phyloP scores from a whole-genome alignment of 176 grass and related monocot species.

The Elaeis guineensis region DNA sequence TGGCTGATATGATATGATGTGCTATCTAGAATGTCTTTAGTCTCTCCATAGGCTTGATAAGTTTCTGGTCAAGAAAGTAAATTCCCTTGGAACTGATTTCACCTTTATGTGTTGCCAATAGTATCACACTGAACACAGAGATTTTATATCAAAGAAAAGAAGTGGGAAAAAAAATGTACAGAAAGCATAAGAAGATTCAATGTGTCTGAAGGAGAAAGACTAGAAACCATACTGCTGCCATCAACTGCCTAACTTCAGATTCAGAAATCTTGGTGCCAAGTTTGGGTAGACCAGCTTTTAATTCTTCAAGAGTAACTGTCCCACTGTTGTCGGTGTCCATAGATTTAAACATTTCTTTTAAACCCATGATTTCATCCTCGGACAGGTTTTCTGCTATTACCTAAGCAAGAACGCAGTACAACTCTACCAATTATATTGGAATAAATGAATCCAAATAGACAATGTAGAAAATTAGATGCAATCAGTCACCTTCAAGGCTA shows the following conservation, averaged over 20 bases:
- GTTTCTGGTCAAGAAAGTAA: no score
- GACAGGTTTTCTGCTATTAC: conserved; percentile 18
- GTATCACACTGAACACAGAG: not conserved
- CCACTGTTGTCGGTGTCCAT: conserved; percentile 21
- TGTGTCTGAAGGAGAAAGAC: not conserved
- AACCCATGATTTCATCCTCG: conserved; percentile 22
- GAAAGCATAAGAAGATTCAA: not conserved
- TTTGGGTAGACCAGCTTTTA: conserved; percentile 13
- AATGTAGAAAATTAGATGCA: not conserved
- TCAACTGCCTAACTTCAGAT: conserved; percentile 14
- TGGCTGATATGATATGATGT: no score
- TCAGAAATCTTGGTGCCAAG: conserved; percentile 16
- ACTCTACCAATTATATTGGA: not conserved
- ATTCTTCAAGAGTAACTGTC: conserved; percentile 12
- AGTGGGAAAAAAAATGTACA: not conserved
- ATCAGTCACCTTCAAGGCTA: conserved; percentile 18
- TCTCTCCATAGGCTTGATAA: no score
- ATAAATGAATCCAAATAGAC: not conserved
- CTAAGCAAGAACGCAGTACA: not conserved
- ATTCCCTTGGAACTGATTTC: no score
- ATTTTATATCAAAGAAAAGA: no score
- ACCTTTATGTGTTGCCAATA: no score
- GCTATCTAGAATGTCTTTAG: no score
- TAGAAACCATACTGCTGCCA: conserved; percentile 6
- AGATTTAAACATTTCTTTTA: conserved; percentile 22